A percentile compares a stretch with the other conserved stretches of the same genome.
These are phyloP conservation scores for Aspergillus chevalieri DNA, from an alignment of 2,329 filamentous ascomycete species.

Conservation along the genomic window DNA sequence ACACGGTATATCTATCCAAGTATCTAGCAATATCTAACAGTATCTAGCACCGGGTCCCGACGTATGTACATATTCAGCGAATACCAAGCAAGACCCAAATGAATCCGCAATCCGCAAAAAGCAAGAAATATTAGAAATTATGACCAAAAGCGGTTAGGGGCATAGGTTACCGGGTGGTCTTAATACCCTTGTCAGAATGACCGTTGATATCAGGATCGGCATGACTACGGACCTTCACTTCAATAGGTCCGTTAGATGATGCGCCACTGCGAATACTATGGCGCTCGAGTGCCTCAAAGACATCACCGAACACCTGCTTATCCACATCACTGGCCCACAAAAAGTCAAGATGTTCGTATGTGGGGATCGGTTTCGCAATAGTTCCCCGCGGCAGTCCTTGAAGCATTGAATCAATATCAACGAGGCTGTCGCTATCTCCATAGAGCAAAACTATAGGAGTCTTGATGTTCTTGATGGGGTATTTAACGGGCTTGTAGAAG, in stretches of 20 bases:
- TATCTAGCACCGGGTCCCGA: too few relatives aligned
- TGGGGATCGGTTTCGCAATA: slow-evolving; percentile 75
- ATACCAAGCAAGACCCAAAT: too few relatives aligned
- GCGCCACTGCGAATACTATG: neutral
- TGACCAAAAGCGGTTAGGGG: too few relatives aligned
- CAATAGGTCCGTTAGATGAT: neutral
- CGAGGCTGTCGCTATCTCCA: slow-evolving; percentile 85
- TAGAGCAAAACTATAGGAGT: slow-evolving; percentile 92
- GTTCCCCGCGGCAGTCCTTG: slow-evolving; percentile 80
- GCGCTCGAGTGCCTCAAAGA: slow-evolving; percentile 78
- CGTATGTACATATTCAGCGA: too few relatives aligned
- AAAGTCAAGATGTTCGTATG: slow-evolving; percentile 96
- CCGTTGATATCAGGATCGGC: too few relatives aligned
- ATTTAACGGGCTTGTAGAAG: slow-evolving; percentile 91
- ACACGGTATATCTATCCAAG: too few relatives aligned
- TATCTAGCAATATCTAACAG: too few relatives aligned
- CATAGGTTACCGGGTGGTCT: too few relatives aligned
- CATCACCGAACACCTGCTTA: slow-evolving; percentile 77
- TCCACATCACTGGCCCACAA: slow-evolving; percentile 87
- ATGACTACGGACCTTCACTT: neutral
- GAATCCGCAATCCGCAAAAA: too few relatives aligned
- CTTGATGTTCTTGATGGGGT: slow-evolving; percentile 93
- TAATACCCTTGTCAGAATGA: too few relatives aligned
- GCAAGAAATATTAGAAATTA: too few relatives aligned
- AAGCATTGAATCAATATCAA: slow-evolving; percentile 90